A percentile compares a stretch with the other conserved stretches of the same genome.
Conservation (phyloP, 225 moss, liverwort and hornwort genomes). For the Climacium dendroides region DNA sequence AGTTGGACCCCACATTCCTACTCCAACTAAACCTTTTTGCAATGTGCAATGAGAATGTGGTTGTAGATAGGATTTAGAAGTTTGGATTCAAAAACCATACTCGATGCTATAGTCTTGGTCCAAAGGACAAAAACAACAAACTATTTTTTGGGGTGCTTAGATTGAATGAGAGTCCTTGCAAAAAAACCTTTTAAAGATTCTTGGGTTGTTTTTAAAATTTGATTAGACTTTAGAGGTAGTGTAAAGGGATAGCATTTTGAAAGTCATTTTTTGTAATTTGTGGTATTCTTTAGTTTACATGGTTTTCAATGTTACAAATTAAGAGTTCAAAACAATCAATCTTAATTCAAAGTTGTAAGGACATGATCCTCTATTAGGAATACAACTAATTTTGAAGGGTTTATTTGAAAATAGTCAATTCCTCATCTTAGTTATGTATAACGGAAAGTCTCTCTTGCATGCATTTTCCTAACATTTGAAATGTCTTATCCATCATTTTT, state of each 20-base stretch:
- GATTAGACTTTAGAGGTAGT: not conserved
- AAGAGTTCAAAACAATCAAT: not conserved
- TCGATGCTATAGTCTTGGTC: not conserved
- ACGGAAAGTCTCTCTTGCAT: not conserved
- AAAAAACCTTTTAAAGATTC: not conserved
- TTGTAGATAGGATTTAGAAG: not conserved
- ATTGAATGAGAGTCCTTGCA: not conserved
- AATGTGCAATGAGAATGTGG: accelerated
- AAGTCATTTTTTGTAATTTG: not conserved
- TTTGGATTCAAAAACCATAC: accelerated
- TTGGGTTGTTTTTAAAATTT: not conserved
- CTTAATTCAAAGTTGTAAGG: not conserved
- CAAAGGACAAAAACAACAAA: no score
- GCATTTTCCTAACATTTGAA: not conserved
- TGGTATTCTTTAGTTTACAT: accelerated
- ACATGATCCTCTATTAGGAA: not conserved
- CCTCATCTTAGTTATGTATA: accelerated
- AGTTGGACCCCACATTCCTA: accelerated
- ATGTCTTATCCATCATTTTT: not conserved
- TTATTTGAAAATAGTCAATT: not conserved
- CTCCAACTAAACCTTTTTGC: no score
- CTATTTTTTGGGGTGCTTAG: accelerated
- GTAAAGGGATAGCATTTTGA: not conserved
- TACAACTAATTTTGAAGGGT: not conserved
- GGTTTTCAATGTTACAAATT: accelerated